phyloP scores from a whole-genome alignment of 1,284 basidiomycete species.

The Cerrena zonata region DNA sequence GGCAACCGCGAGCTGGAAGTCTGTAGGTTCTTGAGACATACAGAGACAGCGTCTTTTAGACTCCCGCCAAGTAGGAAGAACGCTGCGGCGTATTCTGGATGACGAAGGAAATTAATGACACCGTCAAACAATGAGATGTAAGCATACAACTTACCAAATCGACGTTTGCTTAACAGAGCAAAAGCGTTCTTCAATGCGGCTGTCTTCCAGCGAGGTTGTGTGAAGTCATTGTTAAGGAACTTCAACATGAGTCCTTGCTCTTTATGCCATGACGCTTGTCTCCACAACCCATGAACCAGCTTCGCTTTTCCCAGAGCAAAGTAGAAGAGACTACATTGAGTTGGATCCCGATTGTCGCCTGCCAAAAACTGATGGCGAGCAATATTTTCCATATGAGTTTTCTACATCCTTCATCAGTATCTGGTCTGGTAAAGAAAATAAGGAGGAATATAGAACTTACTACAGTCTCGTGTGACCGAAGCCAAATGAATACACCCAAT shows the following conservation, averaged over 20 bases:
- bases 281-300: slow-evolving; percentile 91
- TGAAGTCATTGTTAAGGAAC: slow-evolving; percentile 90
- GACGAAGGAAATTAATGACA: slow-evolving; percentile 8
- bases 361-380: slow-evolving; percentile 90
- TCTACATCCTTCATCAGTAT: slow-evolving; percentile 44
- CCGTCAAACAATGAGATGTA: background rate
- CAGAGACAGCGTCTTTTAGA: slow-evolving; percentile 85
- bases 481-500: slow-evolving; percentile 84
- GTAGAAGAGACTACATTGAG: slow-evolving; percentile 85
- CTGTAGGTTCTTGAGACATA: slow-evolving; percentile 86
- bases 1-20: slow-evolving; percentile 86
- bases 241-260: slow-evolving; percentile 88
- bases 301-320: slow-evolving; percentile 90
- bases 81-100: slow-evolving; percentile 86
- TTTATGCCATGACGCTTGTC: slow-evolving; percentile 89
- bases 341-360: slow-evolving; percentile 82
- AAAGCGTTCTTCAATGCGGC: slow-evolving; percentile 97
- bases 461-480: slow-evolving; percentile 70
- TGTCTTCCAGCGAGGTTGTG: slow-evolving; percentile 79
- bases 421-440: background rate
- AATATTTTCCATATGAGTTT: slow-evolving; percentile 79
- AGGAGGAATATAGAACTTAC: slow-evolving; percentile 39
- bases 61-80: slow-evolving; percentile 92
- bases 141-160: slow-evolving; percentile 64
- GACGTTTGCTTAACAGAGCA: slow-evolving; percentile 83